Conservation (phyloP, 768 basidiomycete genomes). For the Russula foetens region DNA sequence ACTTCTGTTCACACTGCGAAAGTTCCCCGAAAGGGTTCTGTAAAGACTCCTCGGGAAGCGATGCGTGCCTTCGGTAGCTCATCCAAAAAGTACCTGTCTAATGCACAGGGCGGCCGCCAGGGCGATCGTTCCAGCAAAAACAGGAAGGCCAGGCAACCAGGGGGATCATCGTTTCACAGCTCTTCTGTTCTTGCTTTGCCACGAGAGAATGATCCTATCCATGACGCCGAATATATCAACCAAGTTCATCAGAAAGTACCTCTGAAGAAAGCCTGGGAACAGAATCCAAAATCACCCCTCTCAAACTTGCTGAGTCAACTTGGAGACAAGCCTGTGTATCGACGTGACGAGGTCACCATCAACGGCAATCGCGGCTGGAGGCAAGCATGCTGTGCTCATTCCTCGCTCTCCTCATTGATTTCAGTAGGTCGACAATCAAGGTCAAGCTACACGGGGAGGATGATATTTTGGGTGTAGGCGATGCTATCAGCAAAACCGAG, state of each 20-base stretch:
- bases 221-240: constrained; percentile 30
- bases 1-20: too few species aligned
- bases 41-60: not conserved
- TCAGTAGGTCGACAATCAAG: constrained; percentile 13
- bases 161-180: not conserved
- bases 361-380: constrained; percentile 35
- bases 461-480: constrained; percentile 52
- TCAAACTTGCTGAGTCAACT: constrained; percentile 32
- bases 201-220: constrained; percentile 24
- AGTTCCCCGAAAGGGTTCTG: not conserved
- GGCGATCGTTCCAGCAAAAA: not conserved
- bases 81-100: constrained; percentile 3
- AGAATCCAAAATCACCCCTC: constrained; percentile 47
- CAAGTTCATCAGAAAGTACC: constrained; percentile 22
- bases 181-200: constrained; percentile 11
- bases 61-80: constrained; percentile 12
- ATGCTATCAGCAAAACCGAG: constrained; percentile 47
- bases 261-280: constrained; percentile 27
- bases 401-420: not conserved
- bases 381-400: constrained; percentile 26
- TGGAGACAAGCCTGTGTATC: constrained; percentile 24
- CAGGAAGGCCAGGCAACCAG: not conserved
- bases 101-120: not conserved
- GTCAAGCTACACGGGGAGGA: constrained; percentile 21
- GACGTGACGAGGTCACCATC: constrained; percentile 25